These are phyloP conservation scores for Mucor racemosus DNA, from an alignment of 371 early-diverging fungal genomes.

Conservation along the genomic window DNA sequence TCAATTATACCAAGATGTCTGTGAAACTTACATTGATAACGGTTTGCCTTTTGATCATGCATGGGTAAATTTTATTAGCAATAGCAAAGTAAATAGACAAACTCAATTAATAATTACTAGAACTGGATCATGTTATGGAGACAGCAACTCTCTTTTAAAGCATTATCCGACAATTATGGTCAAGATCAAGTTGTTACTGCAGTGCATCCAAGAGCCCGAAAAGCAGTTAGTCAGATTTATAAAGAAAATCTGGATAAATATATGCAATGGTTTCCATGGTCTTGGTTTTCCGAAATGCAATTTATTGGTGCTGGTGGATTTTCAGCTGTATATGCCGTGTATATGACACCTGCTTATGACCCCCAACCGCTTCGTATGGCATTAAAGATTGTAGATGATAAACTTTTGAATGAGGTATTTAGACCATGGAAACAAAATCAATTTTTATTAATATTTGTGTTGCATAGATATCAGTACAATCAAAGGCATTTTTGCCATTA, in stretches of 20 bases:
- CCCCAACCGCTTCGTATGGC: constrained; percentile 42
- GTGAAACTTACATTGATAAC: constrained; percentile 39
- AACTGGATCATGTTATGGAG: constrained; percentile 52
- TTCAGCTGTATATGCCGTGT: constrained; percentile 51
- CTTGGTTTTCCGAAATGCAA: constrained; percentile 54
- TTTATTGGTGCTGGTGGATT: constrained; percentile 57
- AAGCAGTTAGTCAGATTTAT: constrained; percentile 45
- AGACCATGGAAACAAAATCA: background rate
- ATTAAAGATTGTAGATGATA: constrained; percentile 53
- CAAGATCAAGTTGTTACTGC: constrained; percentile 37
- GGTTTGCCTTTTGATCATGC: constrained; percentile 48
- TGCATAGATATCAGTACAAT: constrained; percentile 49
- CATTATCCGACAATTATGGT: constrained; percentile 37
- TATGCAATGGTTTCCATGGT: constrained; percentile 57
- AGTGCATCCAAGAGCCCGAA: constrained; percentile 40
- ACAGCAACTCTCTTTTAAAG: constrained; percentile 47
- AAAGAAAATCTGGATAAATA: constrained; percentile 41
- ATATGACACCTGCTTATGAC: constrained; percentile 43
- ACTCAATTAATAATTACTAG: constrained; percentile 16
- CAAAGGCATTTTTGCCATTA: constrained; percentile 50
- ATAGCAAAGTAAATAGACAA: background rate
- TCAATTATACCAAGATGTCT: constrained; percentile 39
- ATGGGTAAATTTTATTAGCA: constrained; percentile 35
- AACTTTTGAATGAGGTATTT: constrained; percentile 49
- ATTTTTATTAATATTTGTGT: background rate